These are phyloP conservation scores for Elasticomyces elasticus DNA, from an alignment of 495 filamentous ascomycete genomes.

Conservation along the genomic window DNA sequence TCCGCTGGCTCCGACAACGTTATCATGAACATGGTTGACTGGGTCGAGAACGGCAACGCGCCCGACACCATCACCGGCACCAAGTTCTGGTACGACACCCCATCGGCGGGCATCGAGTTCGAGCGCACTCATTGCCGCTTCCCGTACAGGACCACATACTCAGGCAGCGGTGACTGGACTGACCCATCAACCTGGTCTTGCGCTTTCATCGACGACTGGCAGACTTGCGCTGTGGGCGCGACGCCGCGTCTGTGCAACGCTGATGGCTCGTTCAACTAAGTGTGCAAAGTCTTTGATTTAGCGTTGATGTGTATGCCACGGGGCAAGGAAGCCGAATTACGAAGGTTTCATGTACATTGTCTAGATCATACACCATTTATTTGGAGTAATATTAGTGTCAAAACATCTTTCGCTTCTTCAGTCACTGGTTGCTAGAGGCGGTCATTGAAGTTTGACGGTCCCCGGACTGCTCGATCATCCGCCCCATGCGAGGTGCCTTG, in stretches of 20 bases:
- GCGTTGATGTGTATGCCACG: no score
- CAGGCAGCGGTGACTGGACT: slow-evolving; percentile 4
- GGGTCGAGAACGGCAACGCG: slow-evolving; percentile 49
- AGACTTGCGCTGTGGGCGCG: slow-evolving; percentile 6
- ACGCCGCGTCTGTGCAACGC: slow-evolving; percentile 5
- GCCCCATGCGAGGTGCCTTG: no score
- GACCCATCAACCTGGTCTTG: neutral
- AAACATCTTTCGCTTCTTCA: neutral
- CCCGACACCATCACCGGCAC: slow-evolving; percentile 47
- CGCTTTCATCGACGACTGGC: slow-evolving; percentile 11
- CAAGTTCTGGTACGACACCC: slow-evolving; percentile 41
- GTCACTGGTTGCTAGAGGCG: neutral
- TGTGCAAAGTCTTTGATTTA: no score
- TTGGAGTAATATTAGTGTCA: neutral
- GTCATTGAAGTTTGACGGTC: no score
- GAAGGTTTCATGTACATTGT: neutral
- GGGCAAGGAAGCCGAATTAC: no score
- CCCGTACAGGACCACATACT: slow-evolving; percentile 11
- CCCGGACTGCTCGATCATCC: no score
- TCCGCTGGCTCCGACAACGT: slow-evolving; percentile 5
- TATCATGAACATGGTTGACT: slow-evolving; percentile 44
- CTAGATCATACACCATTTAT: neutral
- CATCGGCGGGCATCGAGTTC: slow-evolving; percentile 27
- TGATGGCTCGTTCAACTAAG: neutral
- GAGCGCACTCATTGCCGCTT: slow-evolving; percentile 15